Conservation (phyloP, 345 rosid genomes). For the Lepidium aucheri region DNA sequence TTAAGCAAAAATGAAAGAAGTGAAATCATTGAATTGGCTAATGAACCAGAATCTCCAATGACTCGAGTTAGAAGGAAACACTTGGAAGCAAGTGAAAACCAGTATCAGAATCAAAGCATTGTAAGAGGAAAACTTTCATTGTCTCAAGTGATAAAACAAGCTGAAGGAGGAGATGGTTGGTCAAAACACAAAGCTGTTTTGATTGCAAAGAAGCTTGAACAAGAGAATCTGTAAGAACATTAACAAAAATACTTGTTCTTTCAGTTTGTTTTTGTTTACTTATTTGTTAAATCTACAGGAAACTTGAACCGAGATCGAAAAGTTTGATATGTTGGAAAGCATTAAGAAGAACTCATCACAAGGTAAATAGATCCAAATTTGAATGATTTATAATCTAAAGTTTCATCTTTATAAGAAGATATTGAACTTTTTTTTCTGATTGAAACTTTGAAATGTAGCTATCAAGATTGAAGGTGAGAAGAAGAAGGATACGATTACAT, state of each 20-base stretch:
- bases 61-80: conserved; percentile 35
- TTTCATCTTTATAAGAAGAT: too few species aligned
- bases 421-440: background rate
- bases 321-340: conserved; percentile 90
- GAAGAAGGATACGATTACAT: conserved; percentile 32
- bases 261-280: background rate
- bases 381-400: too few species aligned
- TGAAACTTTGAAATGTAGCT: conserved; percentile 38
- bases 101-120: conserved; percentile 50
- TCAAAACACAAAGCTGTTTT: conserved; percentile 82
- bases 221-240: conserved; percentile 75
- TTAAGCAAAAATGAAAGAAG: conserved; percentile 27
- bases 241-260: background rate
- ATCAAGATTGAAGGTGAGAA: conserved; percentile 51
- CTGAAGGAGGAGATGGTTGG: conserved; percentile 78
- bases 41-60: conserved; percentile 23
- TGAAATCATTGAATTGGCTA: conserved; percentile 63
- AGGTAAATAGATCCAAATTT: conserved; percentile 39
- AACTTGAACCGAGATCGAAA: conserved; percentile 83
- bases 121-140: conserved; percentile 88
- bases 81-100: conserved; percentile 33
- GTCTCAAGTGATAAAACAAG: conserved; percentile 80
- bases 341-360: conserved; percentile 48
- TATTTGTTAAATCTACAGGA: conserved; percentile 40
- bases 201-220: conserved; percentile 90